Conservation (phyloP, 2,329 filamentous ascomycete species). For the Fusarium sarcochroum region DNA sequence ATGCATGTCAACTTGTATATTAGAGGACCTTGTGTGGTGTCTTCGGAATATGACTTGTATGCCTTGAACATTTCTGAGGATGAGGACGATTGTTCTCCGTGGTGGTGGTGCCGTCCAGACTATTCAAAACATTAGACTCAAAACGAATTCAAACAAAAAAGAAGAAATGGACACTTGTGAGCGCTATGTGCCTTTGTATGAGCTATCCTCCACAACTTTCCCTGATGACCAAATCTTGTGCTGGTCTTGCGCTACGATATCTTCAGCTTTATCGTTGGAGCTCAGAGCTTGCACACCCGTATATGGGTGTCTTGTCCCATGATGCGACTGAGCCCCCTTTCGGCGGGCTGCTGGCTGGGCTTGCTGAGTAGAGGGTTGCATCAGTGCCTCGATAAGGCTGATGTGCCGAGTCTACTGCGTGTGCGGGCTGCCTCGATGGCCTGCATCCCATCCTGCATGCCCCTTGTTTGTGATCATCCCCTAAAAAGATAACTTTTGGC, state of each 20-base stretch:
- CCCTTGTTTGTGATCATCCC: slow-evolving; percentile 4
- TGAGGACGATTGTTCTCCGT: slow-evolving; percentile 17
- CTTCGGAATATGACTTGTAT: slow-evolving; percentile 39
- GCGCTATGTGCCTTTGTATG: neutral
- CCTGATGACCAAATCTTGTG: too few relatives aligned
- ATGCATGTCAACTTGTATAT: slow-evolving; percentile 49
- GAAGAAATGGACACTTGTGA: slow-evolving; percentile 34
- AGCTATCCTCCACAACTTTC: neutral
- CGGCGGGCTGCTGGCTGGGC: slow-evolving; percentile 3
- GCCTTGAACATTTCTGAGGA: slow-evolving; percentile 14
- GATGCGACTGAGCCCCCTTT: slow-evolving; percentile 23
- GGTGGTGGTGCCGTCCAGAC: slow-evolving; percentile 36
- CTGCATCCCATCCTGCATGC: slow-evolving; percentile 7
- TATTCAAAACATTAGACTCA: slow-evolving; percentile 44
- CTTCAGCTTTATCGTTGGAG: neutral
- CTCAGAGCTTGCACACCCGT: neutral
- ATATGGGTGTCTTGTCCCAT: neutral
- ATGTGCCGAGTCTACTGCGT: slow-evolving; percentile 25
- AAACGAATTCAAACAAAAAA: slow-evolving; percentile 36
- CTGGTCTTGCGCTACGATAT: neutral
- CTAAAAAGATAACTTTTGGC: slow-evolving; percentile 8
- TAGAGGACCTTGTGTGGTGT: slow-evolving; percentile 39
- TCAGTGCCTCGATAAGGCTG: slow-evolving; percentile 39
- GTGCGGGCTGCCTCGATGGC: neutral
- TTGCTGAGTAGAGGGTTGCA: slow-evolving; percentile 14